Conservation (phyloP, 106 monocot genomes). For the Platanthera guangdongensis region DNA sequence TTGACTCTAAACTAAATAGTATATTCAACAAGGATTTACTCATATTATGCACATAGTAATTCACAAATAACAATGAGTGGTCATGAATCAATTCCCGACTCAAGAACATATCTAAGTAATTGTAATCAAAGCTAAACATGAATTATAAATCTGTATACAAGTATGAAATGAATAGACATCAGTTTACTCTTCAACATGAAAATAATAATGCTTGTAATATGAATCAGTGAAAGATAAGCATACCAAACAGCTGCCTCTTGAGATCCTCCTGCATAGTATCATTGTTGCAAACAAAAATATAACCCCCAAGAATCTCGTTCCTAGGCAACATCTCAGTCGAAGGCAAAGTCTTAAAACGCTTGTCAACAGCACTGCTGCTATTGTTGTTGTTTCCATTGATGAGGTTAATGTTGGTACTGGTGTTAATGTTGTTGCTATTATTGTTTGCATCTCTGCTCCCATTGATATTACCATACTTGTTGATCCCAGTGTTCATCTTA, state of each 20-base stretch:
- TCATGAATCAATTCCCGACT: background rate
- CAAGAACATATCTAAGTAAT: background rate
- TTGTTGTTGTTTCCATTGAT: constrained; percentile 21
- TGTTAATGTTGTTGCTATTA: constrained; percentile 1
- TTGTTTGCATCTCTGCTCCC: constrained; percentile 31
- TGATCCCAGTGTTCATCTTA: constrained; percentile 45
- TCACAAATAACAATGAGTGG: background rate
- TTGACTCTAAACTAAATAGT: background rate
- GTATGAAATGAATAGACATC: background rate
- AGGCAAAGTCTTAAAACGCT: constrained; percentile 74
- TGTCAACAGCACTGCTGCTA: constrained; percentile 34
- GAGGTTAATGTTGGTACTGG: constrained; percentile 11
- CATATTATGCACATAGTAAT: background rate
- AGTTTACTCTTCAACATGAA: background rate
- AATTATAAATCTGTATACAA: background rate
- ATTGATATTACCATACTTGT: constrained; percentile 29
- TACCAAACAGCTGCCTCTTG: constrained; percentile 87
- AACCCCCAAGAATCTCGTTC: constrained; percentile 79
- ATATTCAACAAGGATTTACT: background rate
- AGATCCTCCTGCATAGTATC: constrained; percentile 89
- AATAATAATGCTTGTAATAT: background rate
- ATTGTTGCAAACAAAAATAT: constrained; percentile 94
- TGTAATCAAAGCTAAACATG: background rate
- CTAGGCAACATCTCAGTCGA: constrained; percentile 74
- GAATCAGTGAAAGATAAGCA: background rate